Evolutionary conservation across 345 rosid species (phyloP), one percentile per base, ranked within the genome.

Genomic region (Dipteronia dyeriana): DNA sequence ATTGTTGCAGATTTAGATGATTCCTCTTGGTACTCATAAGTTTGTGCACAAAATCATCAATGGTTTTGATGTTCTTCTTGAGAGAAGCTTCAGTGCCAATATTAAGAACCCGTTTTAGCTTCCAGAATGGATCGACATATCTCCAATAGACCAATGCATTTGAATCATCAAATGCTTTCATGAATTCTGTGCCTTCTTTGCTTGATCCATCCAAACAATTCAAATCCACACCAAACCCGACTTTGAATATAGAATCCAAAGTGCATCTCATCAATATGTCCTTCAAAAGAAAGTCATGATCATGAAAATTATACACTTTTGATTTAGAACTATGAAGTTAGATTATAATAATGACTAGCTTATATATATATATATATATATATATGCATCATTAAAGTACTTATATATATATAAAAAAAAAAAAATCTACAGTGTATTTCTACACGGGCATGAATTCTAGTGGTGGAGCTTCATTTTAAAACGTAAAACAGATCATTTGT

Each of bases 191-290:
- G 16, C 86, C 91, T 47, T 84, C 86, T 85, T 77, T 73, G 70
- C 77, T 91, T 61, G 90, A 83, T 3, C 91, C 94, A 17, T 79
- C 82, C 86, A 89, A 78, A 84, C 95, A 87, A 62, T 85, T 80
- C 59, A 89, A 77, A 20, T 90, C 93, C 60, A 89, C 90, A 17
- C 97, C 97, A 53, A 95, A 95, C 43, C 87, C 97, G 3, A 95
- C 95, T 89, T 92, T 86, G 78, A 90, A 88, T 23, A 95, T 93
- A 0, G 97, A 91, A 62, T 92, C 95, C 79, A 95, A 47, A 10
- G 92, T 85, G 73, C 68, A 86, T 74, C 86, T 86, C 98, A 91
- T 89, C 81, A 93, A 53, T 31, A 90, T 22, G 76, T 89, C 91
- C 97, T 94, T 54, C 45, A 34, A 34, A 34, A 34, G 38, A 34